A percentile compares a stretch with the other conserved stretches of the same genome.
phyloP scores from a whole-genome alignment of 306 rosid species.

The Mimosa pudica region DNA sequence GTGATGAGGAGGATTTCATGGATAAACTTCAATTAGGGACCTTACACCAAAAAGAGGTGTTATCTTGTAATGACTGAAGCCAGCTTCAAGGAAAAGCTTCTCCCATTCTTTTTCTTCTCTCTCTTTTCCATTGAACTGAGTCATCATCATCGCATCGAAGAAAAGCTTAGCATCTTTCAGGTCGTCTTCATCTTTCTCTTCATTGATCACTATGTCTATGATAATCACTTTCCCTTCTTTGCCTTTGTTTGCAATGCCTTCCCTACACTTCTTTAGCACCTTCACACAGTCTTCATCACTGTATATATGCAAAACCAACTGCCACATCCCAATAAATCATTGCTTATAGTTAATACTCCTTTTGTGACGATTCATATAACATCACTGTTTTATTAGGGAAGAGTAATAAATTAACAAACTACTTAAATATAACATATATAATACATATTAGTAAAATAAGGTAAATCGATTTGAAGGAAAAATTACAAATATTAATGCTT shows the following conservation, averaged over 20 bases:
- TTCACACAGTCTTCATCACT: constrained; percentile 53
- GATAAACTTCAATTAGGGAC: constrained; percentile 63
- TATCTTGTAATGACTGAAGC: constrained; percentile 50
- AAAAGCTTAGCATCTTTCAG: constrained; percentile 41
- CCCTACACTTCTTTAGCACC: constrained; percentile 52
- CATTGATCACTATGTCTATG: constrained; percentile 55
- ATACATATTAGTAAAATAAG: too few relatives aligned
- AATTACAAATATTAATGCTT: too few relatives aligned
- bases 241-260: constrained; percentile 45
- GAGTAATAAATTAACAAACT: too few relatives aligned
- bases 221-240: constrained; percentile 49
- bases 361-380: too few relatives aligned
- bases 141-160: constrained; percentile 57
- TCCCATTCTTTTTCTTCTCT: constrained; percentile 59
- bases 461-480: too few relatives aligned
- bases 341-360: neutral
- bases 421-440: too few relatives aligned
- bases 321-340: constrained; percentile 25
- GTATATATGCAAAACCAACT: constrained; percentile 40
- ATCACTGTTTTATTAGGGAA: too few relatives aligned
- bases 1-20: constrained; percentile 29
- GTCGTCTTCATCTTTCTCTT: constrained; percentile 34
- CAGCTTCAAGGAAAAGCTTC: constrained; percentile 54
- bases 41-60: constrained; percentile 45
- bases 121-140: constrained; percentile 42